A percentile compares a stretch with the other conserved stretches of the same genome.
These are phyloP conservation scores for Hymenoscyphus fraxineus DNA, from an alignment of 2,329 filamentous ascomycete genomes.

Conservation along the genomic window DNA sequence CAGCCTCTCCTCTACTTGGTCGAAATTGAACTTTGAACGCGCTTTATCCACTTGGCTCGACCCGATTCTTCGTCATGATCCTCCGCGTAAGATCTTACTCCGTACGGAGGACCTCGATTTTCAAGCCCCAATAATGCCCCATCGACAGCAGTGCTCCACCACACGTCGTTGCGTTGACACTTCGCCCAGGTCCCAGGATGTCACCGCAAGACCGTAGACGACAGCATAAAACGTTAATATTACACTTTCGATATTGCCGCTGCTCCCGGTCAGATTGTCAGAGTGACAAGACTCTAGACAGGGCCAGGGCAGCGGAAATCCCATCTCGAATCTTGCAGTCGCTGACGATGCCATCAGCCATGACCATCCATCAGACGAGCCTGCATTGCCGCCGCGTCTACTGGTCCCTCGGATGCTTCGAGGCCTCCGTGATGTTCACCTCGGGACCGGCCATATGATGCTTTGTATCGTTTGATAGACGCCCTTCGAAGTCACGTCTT, in stretches of 20 bases:
- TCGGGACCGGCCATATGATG: constrained; percentile 3
- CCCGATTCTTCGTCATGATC: neutral
- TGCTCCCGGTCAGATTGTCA: neutral
- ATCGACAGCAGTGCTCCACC: neutral
- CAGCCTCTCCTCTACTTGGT: neutral
- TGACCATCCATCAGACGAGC: neutral
- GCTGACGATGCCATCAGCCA: neutral
- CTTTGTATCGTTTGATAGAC: constrained; percentile 8
- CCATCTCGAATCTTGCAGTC: constrained; percentile 9
- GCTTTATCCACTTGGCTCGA: neutral
- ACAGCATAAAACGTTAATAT: constrained; percentile 22
- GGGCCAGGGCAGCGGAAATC: constrained; percentile 10
- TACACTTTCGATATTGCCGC: constrained; percentile 17
- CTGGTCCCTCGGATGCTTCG: neutral
- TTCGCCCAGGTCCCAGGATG: neutral
- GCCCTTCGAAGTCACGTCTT: constrained; percentile 5
- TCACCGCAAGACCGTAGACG: neutral
- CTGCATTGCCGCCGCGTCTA: constrained; percentile 3
- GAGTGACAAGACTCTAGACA: neutral
- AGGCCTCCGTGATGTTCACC: neutral
- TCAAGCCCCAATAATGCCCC: too few species aligned
- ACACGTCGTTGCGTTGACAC: neutral
- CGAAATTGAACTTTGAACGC: too few species aligned
- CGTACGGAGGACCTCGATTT: neutral
- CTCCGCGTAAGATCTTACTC: too few species aligned